Base-by-base conservation (phyloP, 805 yeast genomes). In the Wickerhamomyces xylosicus region DNA sequence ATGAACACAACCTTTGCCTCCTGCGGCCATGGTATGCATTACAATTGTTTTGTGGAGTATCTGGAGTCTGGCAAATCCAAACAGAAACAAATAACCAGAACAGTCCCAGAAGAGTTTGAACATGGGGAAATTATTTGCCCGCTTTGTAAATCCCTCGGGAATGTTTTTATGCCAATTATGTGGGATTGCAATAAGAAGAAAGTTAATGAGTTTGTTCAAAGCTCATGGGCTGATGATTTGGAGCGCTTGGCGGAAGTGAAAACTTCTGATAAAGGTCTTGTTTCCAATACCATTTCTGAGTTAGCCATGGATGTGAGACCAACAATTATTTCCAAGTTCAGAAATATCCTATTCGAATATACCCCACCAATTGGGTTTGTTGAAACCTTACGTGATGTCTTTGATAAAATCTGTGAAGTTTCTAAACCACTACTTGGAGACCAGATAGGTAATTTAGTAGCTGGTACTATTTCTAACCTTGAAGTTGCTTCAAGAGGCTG, bases 21-120 rank as follows among this genome's bases (percentile, higher is more conserved):
- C 37, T 90, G 98, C 63, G 95, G 96, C 1, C 98, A 90, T 59
- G 94, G 95, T 2, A 81, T 90, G 79, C 98, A 90, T 57, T 76
- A 72, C 44, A 67, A 73, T 15, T 90, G 98, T 54, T 81, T 79
- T 50, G 58, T 74, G 38, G 76, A 77, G 41, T 84, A 77, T 51
- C 57, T 81, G 51, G 64, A 66, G 25, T 71, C 79, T n/a, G 66
- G 71, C 33, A 63, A 73, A 37, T 59, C 67, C 6, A 69, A 79
- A 14, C 76, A 72, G 48, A 74, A 70, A 15, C 95, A 86, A 52
- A 74, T 87, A 27, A 84, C 95, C 0, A 68, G 95, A 53, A 85
- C 89, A 37, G 66, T 79, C 5, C 95, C 95, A 0, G 95, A 82
- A 46, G 77, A 83, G 45, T 60, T 68, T 11, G 77, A 77, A 21